A percentile compares a stretch with the other conserved stretches of the same genome.
These are phyloP conservation scores for Musa itinerans DNA, from an alignment of 176 grass and related monocot genomes.

Conservation along the genomic window DNA sequence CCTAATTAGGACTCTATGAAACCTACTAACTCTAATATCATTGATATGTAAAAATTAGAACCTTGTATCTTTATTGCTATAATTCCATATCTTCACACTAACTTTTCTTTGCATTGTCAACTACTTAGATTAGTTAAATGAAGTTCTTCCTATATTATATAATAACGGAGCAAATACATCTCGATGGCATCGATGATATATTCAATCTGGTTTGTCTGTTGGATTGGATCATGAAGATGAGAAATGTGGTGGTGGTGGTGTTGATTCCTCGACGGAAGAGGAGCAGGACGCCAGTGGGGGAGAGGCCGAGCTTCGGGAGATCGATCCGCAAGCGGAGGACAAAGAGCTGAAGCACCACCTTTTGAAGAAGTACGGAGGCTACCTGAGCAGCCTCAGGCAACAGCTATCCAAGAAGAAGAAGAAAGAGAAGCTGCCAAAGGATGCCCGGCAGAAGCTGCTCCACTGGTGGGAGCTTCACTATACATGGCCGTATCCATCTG, in stretches of 20 bases:
- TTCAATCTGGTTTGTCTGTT: too few relatives aligned
- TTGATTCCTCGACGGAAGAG: not conserved
- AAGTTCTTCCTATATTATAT: too few relatives aligned
- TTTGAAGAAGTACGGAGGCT: not conserved
- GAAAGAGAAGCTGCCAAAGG: slow-evolving; percentile 8
- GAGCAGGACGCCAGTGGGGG: not conserved
- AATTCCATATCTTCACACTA: too few relatives aligned
- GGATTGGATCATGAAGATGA: not conserved
- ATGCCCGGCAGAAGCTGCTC: slow-evolving; percentile 2
- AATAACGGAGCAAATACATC: too few relatives aligned
- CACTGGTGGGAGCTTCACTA: slow-evolving; percentile 9
- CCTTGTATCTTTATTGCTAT: too few relatives aligned
- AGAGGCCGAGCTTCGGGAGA: not conserved
- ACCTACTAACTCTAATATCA: too few relatives aligned
- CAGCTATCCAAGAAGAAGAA: slow-evolving; percentile 9
- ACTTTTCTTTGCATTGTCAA: too few relatives aligned
- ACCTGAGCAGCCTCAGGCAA: not conserved
- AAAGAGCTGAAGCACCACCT: slow-evolving; percentile 4
- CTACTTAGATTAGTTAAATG: too few relatives aligned
- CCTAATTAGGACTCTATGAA: too few relatives aligned
- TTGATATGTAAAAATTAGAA: too few relatives aligned
- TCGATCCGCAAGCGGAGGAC: not conserved
- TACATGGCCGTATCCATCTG: slow-evolving; percentile 2
- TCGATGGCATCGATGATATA: too few relatives aligned
- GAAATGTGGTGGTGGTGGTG: not conserved